phyloP scores from a whole-genome alignment of 192 early-diverging fungal species.

The Podila epigama region DNA sequence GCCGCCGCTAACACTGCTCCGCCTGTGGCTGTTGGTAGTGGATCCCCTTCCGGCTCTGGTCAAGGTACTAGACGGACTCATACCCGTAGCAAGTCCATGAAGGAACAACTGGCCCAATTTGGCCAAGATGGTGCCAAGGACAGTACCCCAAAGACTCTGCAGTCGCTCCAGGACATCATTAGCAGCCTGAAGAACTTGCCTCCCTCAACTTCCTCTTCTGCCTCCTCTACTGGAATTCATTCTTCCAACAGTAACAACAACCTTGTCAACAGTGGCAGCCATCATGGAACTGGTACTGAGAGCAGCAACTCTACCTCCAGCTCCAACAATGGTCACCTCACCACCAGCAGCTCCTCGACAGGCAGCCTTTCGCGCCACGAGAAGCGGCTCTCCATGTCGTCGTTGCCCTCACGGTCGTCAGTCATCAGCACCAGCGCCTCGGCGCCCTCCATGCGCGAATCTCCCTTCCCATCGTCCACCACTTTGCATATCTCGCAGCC shows the following conservation, averaged over 20 bases:
- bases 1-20: not conserved
- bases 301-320: slow-evolving; percentile 11
- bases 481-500: slow-evolving; percentile 43
- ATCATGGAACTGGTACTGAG: no score
- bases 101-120: slow-evolving; percentile 27
- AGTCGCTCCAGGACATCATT: slow-evolving; percentile 63
- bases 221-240: not conserved
- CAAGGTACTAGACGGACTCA: slow-evolving; percentile 13
- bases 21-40: not conserved
- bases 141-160: slow-evolving; percentile 47
- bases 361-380: slow-evolving; percentile 20
- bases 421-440: not conserved
- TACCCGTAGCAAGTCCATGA: slow-evolving; percentile 30
- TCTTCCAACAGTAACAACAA: not conserved
- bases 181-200: slow-evolving; percentile 59
- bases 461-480: slow-evolving; percentile 7
- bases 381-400: slow-evolving; percentile 38
- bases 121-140: slow-evolving; percentile 22
- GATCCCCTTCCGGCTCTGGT: not conserved
- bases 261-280: slow-evolving; percentile 5
- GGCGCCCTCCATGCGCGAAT: not conserved
- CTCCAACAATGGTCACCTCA: slow-evolving; percentile 42
- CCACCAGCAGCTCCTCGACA: not conserved
- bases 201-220: slow-evolving; percentile 16
- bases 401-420: slow-evolving; percentile 10